Conservation (phyloP, 2,329 filamentous ascomycete species). For the Pseudogymnoascus sp. region DNA sequence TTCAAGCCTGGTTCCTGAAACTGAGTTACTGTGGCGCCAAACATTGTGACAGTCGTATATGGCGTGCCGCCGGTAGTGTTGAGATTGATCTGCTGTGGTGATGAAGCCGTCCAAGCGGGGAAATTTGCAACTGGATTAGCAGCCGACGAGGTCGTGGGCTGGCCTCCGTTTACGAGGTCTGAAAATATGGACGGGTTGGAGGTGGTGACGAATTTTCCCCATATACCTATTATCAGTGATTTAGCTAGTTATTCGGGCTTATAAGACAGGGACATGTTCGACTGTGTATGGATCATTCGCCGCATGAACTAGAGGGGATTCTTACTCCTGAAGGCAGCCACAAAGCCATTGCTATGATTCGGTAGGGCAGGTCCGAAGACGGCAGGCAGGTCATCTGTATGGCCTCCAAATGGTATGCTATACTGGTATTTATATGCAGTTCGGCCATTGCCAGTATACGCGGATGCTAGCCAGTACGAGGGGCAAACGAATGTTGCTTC, state of each 20-base stretch:
- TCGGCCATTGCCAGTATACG: slow-evolving; percentile 30
- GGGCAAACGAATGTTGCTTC: slow-evolving; percentile 47
- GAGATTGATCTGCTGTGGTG: slow-evolving; percentile 12
- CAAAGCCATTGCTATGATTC: slow-evolving; percentile 9
- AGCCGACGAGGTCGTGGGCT: not conserved
- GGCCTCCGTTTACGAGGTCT: slow-evolving; percentile 12
- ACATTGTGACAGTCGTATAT: not conserved
- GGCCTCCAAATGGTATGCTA: slow-evolving; percentile 29
- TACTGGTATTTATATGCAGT: slow-evolving; percentile 38
- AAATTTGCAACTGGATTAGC: slow-evolving; percentile 9
- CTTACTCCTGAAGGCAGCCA: slow-evolving; percentile 12
- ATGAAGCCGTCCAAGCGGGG: slow-evolving; percentile 8
- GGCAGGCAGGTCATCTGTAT: slow-evolving; percentile 27
- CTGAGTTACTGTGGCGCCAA: slow-evolving; percentile 14
- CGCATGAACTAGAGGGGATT: not conserved
- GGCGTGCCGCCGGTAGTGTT: slow-evolving; percentile 15
- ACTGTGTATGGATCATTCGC: not conserved
- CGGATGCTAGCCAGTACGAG: slow-evolving; percentile 42
- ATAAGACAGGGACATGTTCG: not conserved
- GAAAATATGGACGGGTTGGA: slow-evolving; percentile 11
- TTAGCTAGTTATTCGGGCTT: not conserved
- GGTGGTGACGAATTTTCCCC: slow-evolving; percentile 14
- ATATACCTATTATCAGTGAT: slow-evolving; percentile 9
- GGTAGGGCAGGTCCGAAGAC: slow-evolving; percentile 21
- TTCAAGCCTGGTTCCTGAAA: slow-evolving; percentile 13